A percentile compares a stretch with the other conserved stretches of the same genome.
Conservation (phyloP, 106 monocot genomes). For the Alisma plantagoaquatica region DNA sequence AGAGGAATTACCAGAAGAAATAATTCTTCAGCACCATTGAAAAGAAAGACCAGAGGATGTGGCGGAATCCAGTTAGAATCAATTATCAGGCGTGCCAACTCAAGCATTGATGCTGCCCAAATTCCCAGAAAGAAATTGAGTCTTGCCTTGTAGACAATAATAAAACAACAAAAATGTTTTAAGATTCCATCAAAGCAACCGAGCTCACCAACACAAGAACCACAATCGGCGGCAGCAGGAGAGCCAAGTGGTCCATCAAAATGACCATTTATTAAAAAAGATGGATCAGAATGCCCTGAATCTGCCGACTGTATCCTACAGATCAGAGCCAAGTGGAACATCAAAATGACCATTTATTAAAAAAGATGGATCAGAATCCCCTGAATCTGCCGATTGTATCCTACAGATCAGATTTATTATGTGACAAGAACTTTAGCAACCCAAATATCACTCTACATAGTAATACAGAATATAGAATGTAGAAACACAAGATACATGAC, state of each 20-base stretch:
- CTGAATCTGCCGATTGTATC: constrained; percentile 65
- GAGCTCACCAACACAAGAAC: constrained; percentile 95
- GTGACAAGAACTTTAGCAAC: too few species aligned
- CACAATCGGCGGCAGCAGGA: constrained; percentile 95
- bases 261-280: constrained; percentile 89
- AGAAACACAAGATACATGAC: too few species aligned
- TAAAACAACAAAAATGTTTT: constrained; percentile 1
- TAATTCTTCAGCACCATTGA: constrained; percentile 98
- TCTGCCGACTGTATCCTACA: constrained; percentile 69
- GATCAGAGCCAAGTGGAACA: constrained; percentile 71
- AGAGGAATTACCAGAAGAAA: constrained; percentile 80
- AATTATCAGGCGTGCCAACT: constrained; percentile 71
- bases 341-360: constrained; percentile 97
- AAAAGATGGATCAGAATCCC: constrained; percentile 56
- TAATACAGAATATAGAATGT: too few species aligned
- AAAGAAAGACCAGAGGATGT: constrained; percentile 85
- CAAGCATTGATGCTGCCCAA: constrained; percentile 93
- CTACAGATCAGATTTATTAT: too few species aligned
- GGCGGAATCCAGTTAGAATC: constrained; percentile 98
- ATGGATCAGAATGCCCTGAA: constrained; percentile 51
- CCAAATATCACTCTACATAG: too few species aligned
- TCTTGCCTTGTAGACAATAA: constrained; percentile 1
- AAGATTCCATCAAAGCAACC: too few species aligned
- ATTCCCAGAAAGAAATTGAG: constrained; percentile 4
- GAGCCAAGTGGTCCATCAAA: constrained; percentile 96